Base-by-base conservation (phyloP, 169 alveolate species). In the Eimeria sp. region DNA sequence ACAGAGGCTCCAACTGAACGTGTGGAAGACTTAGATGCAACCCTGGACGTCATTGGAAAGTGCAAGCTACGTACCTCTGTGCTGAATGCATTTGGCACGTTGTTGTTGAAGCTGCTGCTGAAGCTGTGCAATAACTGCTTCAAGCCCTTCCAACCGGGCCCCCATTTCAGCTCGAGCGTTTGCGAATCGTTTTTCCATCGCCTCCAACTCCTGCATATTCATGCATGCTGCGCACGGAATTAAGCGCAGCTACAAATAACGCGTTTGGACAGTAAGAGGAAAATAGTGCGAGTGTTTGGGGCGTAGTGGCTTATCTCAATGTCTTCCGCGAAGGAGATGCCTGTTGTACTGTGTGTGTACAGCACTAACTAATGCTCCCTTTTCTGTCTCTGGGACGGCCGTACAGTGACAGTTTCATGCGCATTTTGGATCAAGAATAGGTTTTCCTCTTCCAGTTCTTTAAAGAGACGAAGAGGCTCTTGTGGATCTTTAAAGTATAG, bases 401-500 rank as follows among this genome's bases (percentile, higher is more conserved):
- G 20, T 76, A 83, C 90, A 83, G 33, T 83, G 58, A 62, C 97
- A 23, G 83, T 72, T 27, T 85, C 98, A 85, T 97, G 98, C 1
- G 97, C 96, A 85, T 96, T 97, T 71, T 96, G 98, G 1, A 97
- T 97, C 52, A 97, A 95, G 85, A 97, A 97, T 30, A 97, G 97
- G 52, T 97, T 97, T 52, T 96, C 95, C 83, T 97, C 98, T 82
- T 97, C 98, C 72, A 97, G 93, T 16, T 95, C 89, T 1, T 95
- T 87, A 95, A 97, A 96, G 49, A 97, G 77, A 71, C 96, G 97
- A 88, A 97, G 97, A 40, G 96, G 96, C 85, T 97, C 97, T 88
- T 96, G 96, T 49, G 98, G 98, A 87, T 97, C 97, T 80, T 96
- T 89, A 85, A 97, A 97, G 93, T 96, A 97, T 11, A 97, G 95